Percentiles rank a stretch among this genome's conserved stretches.
These are phyloP conservation scores for Umbelopsis sp. DNA, from an alignment of 192 early-diverging fungal species.

Conservation along the genomic window DNA sequence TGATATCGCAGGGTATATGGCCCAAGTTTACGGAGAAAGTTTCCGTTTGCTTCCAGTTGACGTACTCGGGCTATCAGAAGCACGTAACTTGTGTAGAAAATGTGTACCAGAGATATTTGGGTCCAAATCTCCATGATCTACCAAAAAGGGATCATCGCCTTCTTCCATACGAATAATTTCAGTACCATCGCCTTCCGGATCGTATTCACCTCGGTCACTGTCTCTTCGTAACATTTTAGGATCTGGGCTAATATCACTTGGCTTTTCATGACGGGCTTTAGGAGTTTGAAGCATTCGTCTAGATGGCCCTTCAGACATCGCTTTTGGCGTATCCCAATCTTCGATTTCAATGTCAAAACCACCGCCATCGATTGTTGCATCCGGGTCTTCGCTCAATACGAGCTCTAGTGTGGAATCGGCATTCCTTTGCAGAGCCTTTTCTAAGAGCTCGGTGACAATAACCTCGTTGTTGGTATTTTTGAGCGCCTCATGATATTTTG, in stretches of 20 bases:
- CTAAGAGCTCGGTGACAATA: slow-evolving; percentile 9
- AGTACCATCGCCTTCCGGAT: not conserved
- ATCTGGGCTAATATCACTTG: not conserved
- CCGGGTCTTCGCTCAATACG: slow-evolving; percentile 7
- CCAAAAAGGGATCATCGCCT: slow-evolving; percentile 10
- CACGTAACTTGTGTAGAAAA: slow-evolving; percentile 16
- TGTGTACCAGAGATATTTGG: not conserved
- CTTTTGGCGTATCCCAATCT: slow-evolving; percentile 3
- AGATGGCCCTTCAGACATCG: not conserved
- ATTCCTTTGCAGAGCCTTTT: not conserved
- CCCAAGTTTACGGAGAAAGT: slow-evolving; percentile 1
- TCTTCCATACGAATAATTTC: slow-evolving; percentile 4
- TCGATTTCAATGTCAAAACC: slow-evolving; percentile 12
- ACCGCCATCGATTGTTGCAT: slow-evolving; percentile 4
- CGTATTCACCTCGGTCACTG: not conserved
- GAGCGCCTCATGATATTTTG: slow-evolving; percentile 54
- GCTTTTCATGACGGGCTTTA: not conserved
- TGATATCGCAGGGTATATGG: no score
- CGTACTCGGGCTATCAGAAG: not conserved
- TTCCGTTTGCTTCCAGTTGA: slow-evolving; percentile 12
- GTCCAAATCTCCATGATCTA: slow-evolving; percentile 13
- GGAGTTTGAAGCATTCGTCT: slow-evolving; percentile 10
- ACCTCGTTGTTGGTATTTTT: slow-evolving; percentile 16
- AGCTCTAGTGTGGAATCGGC: slow-evolving; percentile 4
- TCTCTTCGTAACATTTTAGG: not conserved